Conservation (phyloP, 2,329 filamentous ascomycete genomes). For the Alternaria solani region DNA sequence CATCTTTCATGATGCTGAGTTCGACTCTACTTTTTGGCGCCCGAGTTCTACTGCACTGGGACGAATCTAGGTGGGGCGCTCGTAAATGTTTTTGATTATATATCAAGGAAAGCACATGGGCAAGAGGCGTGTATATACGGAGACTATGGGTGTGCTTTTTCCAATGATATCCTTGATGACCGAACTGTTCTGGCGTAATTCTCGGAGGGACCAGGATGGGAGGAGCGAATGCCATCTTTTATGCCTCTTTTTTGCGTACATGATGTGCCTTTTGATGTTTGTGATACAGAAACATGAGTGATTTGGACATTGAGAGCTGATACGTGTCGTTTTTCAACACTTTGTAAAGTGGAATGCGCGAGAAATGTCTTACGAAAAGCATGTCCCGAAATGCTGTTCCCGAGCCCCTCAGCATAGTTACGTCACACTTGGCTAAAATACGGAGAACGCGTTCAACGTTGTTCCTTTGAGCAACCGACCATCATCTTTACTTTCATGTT, state of each 20-base stretch:
- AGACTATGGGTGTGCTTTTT: constrained; percentile 9
- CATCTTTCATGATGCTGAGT: constrained; percentile 8
- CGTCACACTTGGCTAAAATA: constrained; percentile 13
- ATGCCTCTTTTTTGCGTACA: neutral
- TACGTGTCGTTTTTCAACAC: too few relatives aligned
- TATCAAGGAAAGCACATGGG: constrained; percentile 8
- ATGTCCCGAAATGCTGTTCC: neutral
- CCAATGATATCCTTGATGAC: constrained; percentile 22
- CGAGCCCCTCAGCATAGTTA: constrained; percentile 11
- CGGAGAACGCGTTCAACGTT: neutral
- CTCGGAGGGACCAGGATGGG: neutral
- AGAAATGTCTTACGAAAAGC: neutral
- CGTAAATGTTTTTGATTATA: neutral
- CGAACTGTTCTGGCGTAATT: neutral
- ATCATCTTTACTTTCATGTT: too few relatives aligned
- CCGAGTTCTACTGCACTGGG: neutral
- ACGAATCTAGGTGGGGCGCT: constrained; percentile 1
- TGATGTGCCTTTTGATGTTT: neutral
- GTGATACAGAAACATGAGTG: neutral
- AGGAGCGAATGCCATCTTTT: constrained; percentile 18
- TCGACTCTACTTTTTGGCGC: constrained; percentile 6
- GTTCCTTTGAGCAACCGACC: too few relatives aligned
- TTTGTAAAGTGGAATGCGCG: neutral
- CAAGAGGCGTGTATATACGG: constrained; percentile 19
- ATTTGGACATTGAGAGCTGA: neutral